These are phyloP conservation scores for Ceratobasidium sp. DNA, from an alignment of 1,284 basidiomycete genomes.

Conservation along the genomic window DNA sequence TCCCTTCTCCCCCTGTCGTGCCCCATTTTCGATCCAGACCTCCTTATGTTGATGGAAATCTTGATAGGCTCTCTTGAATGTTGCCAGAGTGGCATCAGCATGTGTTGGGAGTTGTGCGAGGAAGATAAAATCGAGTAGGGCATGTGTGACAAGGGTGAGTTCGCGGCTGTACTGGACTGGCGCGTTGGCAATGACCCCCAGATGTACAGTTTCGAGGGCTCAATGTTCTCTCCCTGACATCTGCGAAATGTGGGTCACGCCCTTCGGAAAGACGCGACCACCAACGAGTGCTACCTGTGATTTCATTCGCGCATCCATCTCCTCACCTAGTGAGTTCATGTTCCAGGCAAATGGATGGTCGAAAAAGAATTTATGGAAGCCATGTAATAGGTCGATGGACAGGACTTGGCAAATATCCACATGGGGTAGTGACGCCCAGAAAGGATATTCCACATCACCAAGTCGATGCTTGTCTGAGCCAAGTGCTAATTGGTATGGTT, in stretches of 20 bases:
- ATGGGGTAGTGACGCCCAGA: slow-evolving; percentile 38
- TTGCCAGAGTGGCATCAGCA: not conserved
- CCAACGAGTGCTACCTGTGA: not conserved
- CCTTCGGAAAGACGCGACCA: not conserved
- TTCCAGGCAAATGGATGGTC: slow-evolving; percentile 41
- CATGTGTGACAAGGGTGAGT: not conserved
- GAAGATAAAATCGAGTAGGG: not conserved
- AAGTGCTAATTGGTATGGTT: slow-evolving; percentile 37
- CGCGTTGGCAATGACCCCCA: not conserved
- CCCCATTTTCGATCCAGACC: slow-evolving; percentile 4
- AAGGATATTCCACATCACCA: slow-evolving; percentile 43
- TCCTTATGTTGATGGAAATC: not conserved
- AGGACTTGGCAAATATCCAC: slow-evolving; percentile 35
- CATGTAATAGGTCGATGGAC: slow-evolving; percentile 41
- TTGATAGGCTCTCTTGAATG: not conserved
- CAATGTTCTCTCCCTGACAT: slow-evolving; percentile 21
- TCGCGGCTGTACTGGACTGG: not conserved
- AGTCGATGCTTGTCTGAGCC: slow-evolving; percentile 7
- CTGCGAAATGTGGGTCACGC: slow-evolving; percentile 11
- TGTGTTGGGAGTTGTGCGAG: not conserved
- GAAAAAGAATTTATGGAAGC: slow-evolving; percentile 40
- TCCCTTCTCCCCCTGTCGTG: slow-evolving; percentile 3
- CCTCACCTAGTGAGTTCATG: slow-evolving; percentile 36
- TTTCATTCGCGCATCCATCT: slow-evolving; percentile 37
- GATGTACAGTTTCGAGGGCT: not conserved